Base-by-base conservation (phyloP, 1,139 yeast species). In the Saccharomyces hybrid region DNA sequence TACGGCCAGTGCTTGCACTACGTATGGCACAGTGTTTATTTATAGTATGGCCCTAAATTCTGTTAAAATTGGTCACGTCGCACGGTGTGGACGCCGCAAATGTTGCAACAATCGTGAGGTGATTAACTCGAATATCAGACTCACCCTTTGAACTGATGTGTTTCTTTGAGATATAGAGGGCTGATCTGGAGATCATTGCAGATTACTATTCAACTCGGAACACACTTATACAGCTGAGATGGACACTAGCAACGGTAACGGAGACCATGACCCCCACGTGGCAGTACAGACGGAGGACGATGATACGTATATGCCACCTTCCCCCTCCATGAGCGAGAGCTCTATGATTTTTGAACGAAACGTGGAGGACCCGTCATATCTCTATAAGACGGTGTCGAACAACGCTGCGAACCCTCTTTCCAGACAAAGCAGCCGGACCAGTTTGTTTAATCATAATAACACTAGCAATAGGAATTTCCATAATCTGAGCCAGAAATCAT, bases 261-360 rank as follows among this genome's bases (percentile, higher is more conserved):
- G 8, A 2, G 38, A 32, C 8, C 38, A 32, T 9, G 20, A 32
- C 38, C 6, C 38, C 38, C 38, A 32, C 38, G 38, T 32, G 38
- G 38, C 38, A 32, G 38, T 5, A 6, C 38, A 32, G 41, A 30
- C 25, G 31, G 41, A 28, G 25, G 25, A 13, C 20, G 38, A 47
- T 47, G 14, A 13, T 41, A 48, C 49, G n/a, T 31, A 27, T 41
- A 28, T 23, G 26, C 27, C 13, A 41, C 30, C 31, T 30, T 20
- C 13, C 25, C 34, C 20, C 20, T 23, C 47, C 14, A 52, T 16
- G 53, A 47, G 14, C 48, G 58, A 32, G 49, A 52, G 42, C 23
- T 62, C 69, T 25, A 41, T 73, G 56, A 83, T 83, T 58, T 83
- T 83, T 63, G 88, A 83, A 67, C 71, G 88, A 53, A 77, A 82